phyloP scores from a whole-genome alignment of 2,329 filamentous ascomycete genomes.

The Phoma sp. region DNA sequence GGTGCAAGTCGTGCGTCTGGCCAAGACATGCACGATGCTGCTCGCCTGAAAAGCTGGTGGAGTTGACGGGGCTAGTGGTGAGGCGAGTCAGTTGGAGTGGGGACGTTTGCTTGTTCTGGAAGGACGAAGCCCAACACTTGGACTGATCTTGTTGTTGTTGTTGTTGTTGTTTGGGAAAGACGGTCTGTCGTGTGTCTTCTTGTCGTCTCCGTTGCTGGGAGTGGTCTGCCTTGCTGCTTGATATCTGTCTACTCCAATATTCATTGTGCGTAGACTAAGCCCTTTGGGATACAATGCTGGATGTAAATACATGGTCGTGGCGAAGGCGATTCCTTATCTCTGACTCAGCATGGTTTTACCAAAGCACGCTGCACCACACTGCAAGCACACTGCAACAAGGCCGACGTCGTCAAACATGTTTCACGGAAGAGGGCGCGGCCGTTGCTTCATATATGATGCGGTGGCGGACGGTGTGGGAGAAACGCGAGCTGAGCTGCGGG shows the following conservation, averaged over 20 bases:
- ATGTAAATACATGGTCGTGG: background rate
- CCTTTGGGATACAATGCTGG: background rate
- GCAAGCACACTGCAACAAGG: background rate
- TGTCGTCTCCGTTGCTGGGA: background rate
- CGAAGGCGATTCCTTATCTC: constrained; percentile 4
- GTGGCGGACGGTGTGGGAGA: constrained; percentile 18
- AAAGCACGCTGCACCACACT: constrained; percentile 2
- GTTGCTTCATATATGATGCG: constrained; percentile 12
- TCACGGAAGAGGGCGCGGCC: constrained; percentile 5
- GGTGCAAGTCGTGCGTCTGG: constrained; percentile 17
- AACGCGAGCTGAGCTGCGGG: constrained; percentile 15
- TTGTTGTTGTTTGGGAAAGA: constrained; percentile 2
- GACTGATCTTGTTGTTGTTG: constrained; percentile 7
- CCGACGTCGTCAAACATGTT: background rate
- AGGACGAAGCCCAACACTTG: constrained; percentile 20
- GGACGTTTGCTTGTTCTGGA: constrained; percentile 22
- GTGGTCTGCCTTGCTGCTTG: background rate
- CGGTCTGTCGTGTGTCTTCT: background rate
- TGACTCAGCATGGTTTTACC: background rate
- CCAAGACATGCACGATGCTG: constrained; percentile 19
- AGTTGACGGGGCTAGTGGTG: constrained; percentile 2
- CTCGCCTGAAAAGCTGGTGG: constrained; percentile 13
- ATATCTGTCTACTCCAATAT: background rate
- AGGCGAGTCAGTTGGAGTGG: constrained; percentile 12
- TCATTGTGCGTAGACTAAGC: constrained; percentile 6